Evolutionary conservation across 495 filamentous ascomycete species (phyloP).

Genomic region (Aspergillus carlsbadensis): DNA sequence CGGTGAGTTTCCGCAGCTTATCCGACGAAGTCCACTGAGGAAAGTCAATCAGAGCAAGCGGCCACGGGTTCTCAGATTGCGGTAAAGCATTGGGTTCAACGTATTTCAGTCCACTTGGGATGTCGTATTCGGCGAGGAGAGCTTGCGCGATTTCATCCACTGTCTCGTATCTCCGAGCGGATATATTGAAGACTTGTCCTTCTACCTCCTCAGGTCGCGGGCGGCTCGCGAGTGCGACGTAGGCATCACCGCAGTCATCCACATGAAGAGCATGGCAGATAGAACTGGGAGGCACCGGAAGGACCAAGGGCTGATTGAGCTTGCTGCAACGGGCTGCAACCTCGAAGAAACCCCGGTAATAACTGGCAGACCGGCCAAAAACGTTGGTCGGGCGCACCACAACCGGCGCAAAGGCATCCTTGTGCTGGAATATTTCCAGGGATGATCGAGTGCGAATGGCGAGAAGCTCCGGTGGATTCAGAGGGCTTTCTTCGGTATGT

Average conservation of each 20-base stretch:
- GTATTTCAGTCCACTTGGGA: neutral
- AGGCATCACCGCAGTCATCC: constrained; percentile 15
- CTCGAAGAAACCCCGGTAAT: constrained; percentile 13
- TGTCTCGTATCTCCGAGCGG: constrained; percentile 7
- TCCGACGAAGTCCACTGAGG: constrained; percentile 13
- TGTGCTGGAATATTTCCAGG: neutral
- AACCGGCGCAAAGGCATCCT: constrained; percentile 3
- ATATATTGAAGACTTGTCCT: constrained; percentile 13
- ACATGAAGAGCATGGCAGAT: constrained; percentile 13
- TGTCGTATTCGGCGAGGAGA: constrained; percentile 7
- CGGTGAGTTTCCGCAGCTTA: constrained; percentile 3
- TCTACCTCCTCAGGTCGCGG: neutral
- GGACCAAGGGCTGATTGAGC: neutral
- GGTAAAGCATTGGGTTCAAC: neutral
- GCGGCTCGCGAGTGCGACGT: constrained; percentile 15
- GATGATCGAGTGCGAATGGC: neutral
- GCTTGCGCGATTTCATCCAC: constrained; percentile 1
- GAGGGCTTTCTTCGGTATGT: constrained; percentile 14
- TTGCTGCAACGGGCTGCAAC: neutral
- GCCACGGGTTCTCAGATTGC: constrained; percentile 5
- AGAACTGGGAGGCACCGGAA: neutral
- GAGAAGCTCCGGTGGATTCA: constrained; percentile 1
- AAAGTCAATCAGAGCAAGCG: constrained; percentile 6
- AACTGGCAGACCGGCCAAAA: constrained; percentile 8
- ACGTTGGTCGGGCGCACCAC: constrained; percentile 14